A percentile compares a stretch with the other conserved stretches of the same genome.
These are phyloP conservation scores for Heritiera littoralis DNA, from an alignment of 345 rosid genomes.

Conservation along the genomic window DNA sequence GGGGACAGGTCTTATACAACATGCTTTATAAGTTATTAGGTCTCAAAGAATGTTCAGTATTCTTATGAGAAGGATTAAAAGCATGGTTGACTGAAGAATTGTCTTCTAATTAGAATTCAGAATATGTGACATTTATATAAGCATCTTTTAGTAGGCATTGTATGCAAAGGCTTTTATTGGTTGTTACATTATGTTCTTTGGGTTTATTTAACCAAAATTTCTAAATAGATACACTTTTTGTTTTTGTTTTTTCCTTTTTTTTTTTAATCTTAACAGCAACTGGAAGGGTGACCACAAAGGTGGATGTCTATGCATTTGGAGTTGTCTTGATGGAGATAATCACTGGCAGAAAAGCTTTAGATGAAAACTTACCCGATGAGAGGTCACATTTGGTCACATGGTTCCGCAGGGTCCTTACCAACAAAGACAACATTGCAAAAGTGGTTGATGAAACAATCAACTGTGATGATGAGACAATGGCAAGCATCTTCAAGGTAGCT, in stretches of 20 bases:
- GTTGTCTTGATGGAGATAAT: constrained; percentile 89
- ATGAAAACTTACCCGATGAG: constrained; percentile 68
- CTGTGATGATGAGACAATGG: constrained; percentile 63
- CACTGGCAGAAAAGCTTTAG: constrained; percentile 84
- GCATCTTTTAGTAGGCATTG: neutral
- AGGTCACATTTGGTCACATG: constrained; percentile 76
- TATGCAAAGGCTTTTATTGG: neutral
- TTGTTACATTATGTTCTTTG: constrained; percentile 10
- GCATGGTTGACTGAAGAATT: neutral
- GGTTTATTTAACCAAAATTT: neutral
- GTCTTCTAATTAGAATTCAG: neutral
- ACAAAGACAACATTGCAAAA: constrained; percentile 66
- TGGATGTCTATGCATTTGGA: constrained; percentile 86
- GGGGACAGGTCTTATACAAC: neutral
- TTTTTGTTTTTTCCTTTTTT: neutral
- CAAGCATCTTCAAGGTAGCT: constrained; percentile 60
- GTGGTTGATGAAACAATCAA: constrained; percentile 59
- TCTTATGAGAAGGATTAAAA: neutral
- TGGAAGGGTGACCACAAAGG: constrained; percentile 89
- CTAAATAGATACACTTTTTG: neutral
- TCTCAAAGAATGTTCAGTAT: neutral
- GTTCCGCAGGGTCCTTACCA: constrained; percentile 65
- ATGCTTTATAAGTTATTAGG: neutral
- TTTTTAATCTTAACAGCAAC: constrained; percentile 54
- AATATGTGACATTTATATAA: neutral